Base-by-base conservation (phyloP, 306 rosid species). In the Quercus ilex region DNA sequence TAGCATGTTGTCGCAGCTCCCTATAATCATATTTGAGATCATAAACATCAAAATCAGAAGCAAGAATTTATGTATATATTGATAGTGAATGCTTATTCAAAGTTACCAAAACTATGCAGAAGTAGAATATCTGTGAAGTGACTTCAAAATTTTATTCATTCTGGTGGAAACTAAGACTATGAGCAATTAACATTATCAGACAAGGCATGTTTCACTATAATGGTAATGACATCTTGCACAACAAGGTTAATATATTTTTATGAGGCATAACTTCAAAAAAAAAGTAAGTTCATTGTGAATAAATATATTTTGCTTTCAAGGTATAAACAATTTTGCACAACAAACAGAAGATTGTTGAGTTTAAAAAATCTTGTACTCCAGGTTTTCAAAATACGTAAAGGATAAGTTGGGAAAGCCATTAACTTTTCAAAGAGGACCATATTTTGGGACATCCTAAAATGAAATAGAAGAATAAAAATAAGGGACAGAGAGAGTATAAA, bases 1-100 rank as follows among this genome's bases (percentile, higher is more conserved):
- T 94, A 92, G 81, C 97, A 92, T 14, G 91, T 88, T 81, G 98
- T 94, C 57, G 97, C 94, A 67, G 97, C 95, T 76, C 97, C 97
- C 97, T 94, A 38, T 11, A 82, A 70, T 63, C 69, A 76, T 33
- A 52, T 57, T 63, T 55, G 12, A 74, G 77, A 67, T 25, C 49
- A 71, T 53, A 63, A 77, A 56, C 73, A 86, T 46, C 69, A 20
- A 56, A 17, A 33, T 5, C 51, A 55, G 62, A 75, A 78, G 55
- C 28, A 41, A 43, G 64, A 49, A 31, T 51, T 3, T 69, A 25
- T 51, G 3, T 20, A 31, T 21, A 3, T 3, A 18, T 14, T 49
- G 17, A 49, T 12, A 57, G 43, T 69, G 30, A 52, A 73, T 6
- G 31, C 20, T 53, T 25, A 20, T 8, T 21, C 25, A 10, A 8